A percentile compares a stretch with the other conserved stretches of the same genome.
phyloP scores from a whole-genome alignment of 2,329 filamentous ascomycete genomes.

The Pyrenophora tritici-repentis region DNA sequence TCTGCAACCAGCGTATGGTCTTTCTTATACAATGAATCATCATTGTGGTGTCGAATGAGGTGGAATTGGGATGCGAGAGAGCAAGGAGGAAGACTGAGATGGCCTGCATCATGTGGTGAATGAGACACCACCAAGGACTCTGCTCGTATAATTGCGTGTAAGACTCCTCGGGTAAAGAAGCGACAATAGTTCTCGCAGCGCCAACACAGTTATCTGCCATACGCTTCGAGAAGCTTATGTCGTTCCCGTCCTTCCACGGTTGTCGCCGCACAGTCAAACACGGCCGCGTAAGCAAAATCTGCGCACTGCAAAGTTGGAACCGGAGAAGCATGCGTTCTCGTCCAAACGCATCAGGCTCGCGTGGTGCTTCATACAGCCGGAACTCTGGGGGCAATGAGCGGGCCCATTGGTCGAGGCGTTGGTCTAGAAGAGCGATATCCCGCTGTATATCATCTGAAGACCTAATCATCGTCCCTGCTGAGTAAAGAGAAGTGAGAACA shows the following conservation, averaged over 20 bases:
- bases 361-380: slow-evolving; percentile 27
- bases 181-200: slow-evolving; percentile 42
- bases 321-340: slow-evolving; percentile 41
- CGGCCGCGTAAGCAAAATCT: slow-evolving; percentile 49
- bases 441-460: slow-evolving; percentile 43
- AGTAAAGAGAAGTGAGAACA: slow-evolving; percentile 46
- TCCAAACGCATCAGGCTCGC: slow-evolving; percentile 1
- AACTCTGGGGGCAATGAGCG: slow-evolving; percentile 36
- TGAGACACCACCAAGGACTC: slow-evolving; percentile 50
- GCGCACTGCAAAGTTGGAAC: slow-evolving; percentile 45
- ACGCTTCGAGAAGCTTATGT: slow-evolving; percentile 34
- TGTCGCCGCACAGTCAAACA: slow-evolving; percentile 41
- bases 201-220: slow-evolving; percentile 45
- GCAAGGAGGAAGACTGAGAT: slow-evolving; percentile 46
- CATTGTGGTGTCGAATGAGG: slow-evolving; percentile 25
- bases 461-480: slow-evolving; percentile 37
- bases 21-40: slow-evolving; percentile 36
- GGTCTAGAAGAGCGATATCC: slow-evolving; percentile 37
- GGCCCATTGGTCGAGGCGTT: slow-evolving; percentile 45
- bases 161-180: slow-evolving; percentile 44
- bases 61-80: slow-evolving; percentile 36
- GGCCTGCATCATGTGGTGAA: slow-evolving; percentile 50
- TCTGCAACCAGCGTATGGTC: slow-evolving; percentile 41
- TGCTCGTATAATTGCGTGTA: slow-evolving; percentile 38
- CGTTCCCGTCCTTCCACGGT: slow-evolving; percentile 17